Percentiles rank a stretch among this genome's conserved stretches.
phyloP scores from a whole-genome alignment of 169 alveolate species.

The Plasmodium berghei region DNA sequence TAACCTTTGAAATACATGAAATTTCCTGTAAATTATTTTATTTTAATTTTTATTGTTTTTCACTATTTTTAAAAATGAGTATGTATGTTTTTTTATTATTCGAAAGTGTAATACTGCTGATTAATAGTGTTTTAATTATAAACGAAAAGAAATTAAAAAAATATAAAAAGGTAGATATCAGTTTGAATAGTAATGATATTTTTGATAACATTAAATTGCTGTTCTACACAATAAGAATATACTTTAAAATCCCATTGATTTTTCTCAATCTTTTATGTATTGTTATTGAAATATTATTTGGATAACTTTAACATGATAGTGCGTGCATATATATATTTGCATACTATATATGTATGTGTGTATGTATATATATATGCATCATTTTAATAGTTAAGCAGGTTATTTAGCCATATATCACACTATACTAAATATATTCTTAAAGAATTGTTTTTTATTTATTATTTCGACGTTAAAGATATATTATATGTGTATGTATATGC shows the following conservation, averaged over 20 bases:
- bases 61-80: constrained; percentile 57
- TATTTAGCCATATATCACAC: no score
- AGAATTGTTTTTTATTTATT: no score
- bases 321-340: background rate
- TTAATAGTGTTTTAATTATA: constrained; percentile 74
- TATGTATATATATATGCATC: background rate
- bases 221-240: constrained; percentile 73
- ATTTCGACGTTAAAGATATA: no score
- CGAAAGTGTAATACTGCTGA: constrained; percentile 73
- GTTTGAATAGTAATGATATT: constrained; percentile 73
- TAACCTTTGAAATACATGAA: no score
- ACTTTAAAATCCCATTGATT: constrained; percentile 69
- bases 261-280: constrained; percentile 69
- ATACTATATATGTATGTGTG: background rate
- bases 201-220: constrained; percentile 66
- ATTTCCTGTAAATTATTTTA: no score
- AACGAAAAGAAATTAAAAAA: constrained; percentile 74
- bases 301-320: constrained; percentile 19
- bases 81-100: constrained; percentile 69
- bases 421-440: no score
- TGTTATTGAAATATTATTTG: constrained; percentile 65
- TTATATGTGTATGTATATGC: background rate
- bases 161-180: constrained; percentile 61
- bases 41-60: constrained; percentile 3
- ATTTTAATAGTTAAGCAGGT: no score